Percentiles rank a stretch among this genome's conserved stretches.
phyloP scores from a whole-genome alignment of 345 rosid genomes.

The Lepidium aucheri region DNA sequence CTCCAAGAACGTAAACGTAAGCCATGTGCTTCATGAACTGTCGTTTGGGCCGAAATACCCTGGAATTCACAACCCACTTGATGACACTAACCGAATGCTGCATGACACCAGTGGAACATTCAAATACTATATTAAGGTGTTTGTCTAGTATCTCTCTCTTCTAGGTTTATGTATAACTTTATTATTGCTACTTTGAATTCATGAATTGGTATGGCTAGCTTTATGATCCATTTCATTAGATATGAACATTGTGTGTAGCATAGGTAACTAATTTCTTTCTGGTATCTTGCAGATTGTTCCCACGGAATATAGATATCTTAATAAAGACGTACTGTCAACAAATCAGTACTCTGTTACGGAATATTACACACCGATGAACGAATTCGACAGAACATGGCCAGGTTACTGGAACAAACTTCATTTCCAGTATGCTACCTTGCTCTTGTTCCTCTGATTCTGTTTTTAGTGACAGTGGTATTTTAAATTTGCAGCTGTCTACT shows the following conservation, averaged over 20 bases:
- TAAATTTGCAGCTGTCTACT: conserved; percentile 67
- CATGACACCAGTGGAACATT: conserved; percentile 80
- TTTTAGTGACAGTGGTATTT: background rate
- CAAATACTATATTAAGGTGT: conserved; percentile 90
- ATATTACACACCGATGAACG: conserved; percentile 73
- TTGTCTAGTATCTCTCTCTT: conserved; percentile 17
- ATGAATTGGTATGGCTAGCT: background rate
- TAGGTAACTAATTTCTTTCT: background rate
- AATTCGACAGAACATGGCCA: conserved; percentile 80
- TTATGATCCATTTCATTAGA: background rate
- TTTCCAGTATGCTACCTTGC: background rate
- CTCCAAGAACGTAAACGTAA: conserved; percentile 72
- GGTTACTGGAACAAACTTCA: conserved; percentile 39
- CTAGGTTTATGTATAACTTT: background rate
- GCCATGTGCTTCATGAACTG: conserved; percentile 80
- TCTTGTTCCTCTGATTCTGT: background rate
- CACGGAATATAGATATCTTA: conserved; percentile 84
- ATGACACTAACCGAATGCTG: conserved; percentile 62
- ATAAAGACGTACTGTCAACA: conserved; percentile 76
- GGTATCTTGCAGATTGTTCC: conserved; percentile 81
- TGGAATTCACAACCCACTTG: conserved; percentile 94
- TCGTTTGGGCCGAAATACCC: conserved; percentile 97
- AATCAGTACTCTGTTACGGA: conserved; percentile 94
- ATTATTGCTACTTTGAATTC: background rate
- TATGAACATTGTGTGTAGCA: background rate